A percentile compares a stretch with the other conserved stretches of the same genome.
phyloP scores from a whole-genome alignment of 2,329 filamentous ascomycete species.

The Aspergillus sp. region DNA sequence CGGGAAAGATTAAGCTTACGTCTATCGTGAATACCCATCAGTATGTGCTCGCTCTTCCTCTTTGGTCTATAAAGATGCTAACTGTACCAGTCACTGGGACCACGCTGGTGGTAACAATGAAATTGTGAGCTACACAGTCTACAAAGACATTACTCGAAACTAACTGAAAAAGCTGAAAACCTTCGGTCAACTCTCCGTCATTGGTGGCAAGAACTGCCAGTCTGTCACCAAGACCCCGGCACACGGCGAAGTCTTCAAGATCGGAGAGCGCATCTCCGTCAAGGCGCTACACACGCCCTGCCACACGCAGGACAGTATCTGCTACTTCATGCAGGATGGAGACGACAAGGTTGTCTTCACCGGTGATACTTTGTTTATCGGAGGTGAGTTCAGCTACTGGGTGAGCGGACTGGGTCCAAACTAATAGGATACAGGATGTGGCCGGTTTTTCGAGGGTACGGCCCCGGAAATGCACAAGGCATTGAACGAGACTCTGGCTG shows the following conservation, averaged over 20 bases:
- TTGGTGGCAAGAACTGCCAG: constrained; percentile 85
- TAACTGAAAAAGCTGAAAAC: constrained; percentile 52
- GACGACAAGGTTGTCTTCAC: constrained; percentile 79
- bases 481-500: constrained; percentile 78
- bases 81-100: constrained; percentile 73
- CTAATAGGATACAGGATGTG: constrained; percentile 67
- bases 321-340: constrained; percentile 85
- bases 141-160: not conserved
- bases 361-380: constrained; percentile 94
- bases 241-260: constrained; percentile 75
- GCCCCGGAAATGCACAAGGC: constrained; percentile 90
- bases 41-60: constrained; percentile 55
- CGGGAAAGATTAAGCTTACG: constrained; percentile 75
- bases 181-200: constrained; percentile 68
- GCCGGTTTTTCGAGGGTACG: constrained; percentile 91
- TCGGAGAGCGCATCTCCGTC: constrained; percentile 77
- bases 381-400: constrained; percentile 56
- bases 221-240: constrained; percentile 74
- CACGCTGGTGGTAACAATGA: constrained; percentile 90
- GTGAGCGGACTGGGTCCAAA: not conserved
- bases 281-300: constrained; percentile 93
- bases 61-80: not conserved
- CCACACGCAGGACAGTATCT: constrained; percentile 98
- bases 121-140: constrained; percentile 58
- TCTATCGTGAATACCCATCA: constrained; percentile 97